phyloP scores from a whole-genome alignment of 805 yeast genomes.

The Ogataea trehaloabstinens region DNA sequence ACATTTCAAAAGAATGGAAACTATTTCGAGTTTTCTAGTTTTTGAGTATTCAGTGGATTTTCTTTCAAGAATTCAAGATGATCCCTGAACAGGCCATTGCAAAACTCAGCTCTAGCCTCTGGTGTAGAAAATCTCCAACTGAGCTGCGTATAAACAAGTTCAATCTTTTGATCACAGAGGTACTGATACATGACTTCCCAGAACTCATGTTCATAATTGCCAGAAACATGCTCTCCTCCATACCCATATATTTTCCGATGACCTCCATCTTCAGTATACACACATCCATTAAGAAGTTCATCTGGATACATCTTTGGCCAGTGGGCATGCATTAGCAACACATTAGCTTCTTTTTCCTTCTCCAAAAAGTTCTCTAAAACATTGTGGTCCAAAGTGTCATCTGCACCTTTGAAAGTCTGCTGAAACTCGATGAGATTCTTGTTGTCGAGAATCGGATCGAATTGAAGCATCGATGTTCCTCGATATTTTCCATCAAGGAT shows the following conservation, averaged over 20 bases:
- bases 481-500: conserved; percentile 30
- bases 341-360: conserved; percentile 14
- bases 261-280: conserved; percentile 5
- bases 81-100: conserved; percentile 14
- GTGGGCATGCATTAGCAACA: conserved; percentile 40
- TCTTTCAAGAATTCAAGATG: conserved; percentile 18
- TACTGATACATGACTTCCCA: conserved; percentile 24
- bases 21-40: too few relatives aligned
- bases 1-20: too few relatives aligned
- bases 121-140: conserved; percentile 10
- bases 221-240: conserved; percentile 11
- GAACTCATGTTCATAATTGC: conserved; percentile 19
- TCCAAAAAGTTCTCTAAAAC: conserved; percentile 20
- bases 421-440: conserved; percentile 18
- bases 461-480: conserved; percentile 52
- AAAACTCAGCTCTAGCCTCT: conserved; percentile 14
- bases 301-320: conserved; percentile 49
- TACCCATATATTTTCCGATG: conserved; percentile 12
- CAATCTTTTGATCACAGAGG: conserved; percentile 15
- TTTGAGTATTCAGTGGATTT: too few relatives aligned
- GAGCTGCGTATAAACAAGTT: conserved; percentile 15
- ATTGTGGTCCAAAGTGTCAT: conserved; percentile 14
- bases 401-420: conserved; percentile 16
- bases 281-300: conserved; percentile 32
- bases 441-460: conserved; percentile 41